Evolutionary conservation across 108 stramenopile species (phyloP), one percentile per base, ranked within the genome.

Genomic region (Conticribra guillardii): DNA sequence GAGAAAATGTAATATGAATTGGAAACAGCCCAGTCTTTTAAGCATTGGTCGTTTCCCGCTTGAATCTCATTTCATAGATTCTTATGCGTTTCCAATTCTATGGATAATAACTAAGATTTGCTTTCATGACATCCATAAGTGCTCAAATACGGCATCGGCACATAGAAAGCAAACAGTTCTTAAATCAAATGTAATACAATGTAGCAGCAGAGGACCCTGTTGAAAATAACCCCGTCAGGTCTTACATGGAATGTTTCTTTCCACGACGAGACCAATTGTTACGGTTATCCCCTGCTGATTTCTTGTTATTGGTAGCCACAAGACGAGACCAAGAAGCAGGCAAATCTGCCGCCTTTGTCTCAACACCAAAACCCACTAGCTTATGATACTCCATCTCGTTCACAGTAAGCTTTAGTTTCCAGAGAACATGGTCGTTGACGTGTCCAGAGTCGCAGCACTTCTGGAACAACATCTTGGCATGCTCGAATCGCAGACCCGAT

Each of bases 361-460:
- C 82, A 21, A 77, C 83, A 17, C 82, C 74, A 53, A 73, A 79
- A 4, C 86, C 88, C 8, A 89, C 84, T 26, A 94, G 79, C 26
- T 82, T 60, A 37, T 79, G 54, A 61, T 87, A 94, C 69, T 94
- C 90, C 18, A 78, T 79, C 60, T 91, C 87, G 8, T 85, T 84
- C 17, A 94, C 84, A 34, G 88, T 85, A 47, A 88, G 84, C 48
- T 87, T 87, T n/a, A 94, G 79, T 50, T 94, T 94, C 49, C 93
- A 84, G 15, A 94, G 73, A 32, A 94, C 93, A 54, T 87, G 91
- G 63, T 94, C 93, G 58, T 94, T 94, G 0, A 94, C 93, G 68
- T 91, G 84, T 18, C 93, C 93, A 37, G 82, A 72, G 23, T 86
- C 72, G 37, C 90, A 89, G 64, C 93, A 94, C 52, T 86, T 82